A percentile compares a stretch with the other conserved stretches of the same genome.
Evolutionary conservation across 2,329 filamentous ascomycete genomes (phyloP).

Genomic region (Talaromyces sp.): DNA sequence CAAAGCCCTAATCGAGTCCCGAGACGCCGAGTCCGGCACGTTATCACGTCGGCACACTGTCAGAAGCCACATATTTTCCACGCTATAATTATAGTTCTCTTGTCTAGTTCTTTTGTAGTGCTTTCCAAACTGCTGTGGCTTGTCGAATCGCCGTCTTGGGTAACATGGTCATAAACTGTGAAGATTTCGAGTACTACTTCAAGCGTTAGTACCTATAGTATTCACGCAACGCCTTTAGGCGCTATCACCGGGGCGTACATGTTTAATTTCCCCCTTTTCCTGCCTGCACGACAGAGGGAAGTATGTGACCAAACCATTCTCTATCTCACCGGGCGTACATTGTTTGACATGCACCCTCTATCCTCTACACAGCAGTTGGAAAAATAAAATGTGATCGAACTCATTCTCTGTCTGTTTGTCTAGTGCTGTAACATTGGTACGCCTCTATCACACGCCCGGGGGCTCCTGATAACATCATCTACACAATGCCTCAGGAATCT

Average conservation of each 20-base stretch:
- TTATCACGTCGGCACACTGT: not conserved
- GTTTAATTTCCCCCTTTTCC: not conserved
- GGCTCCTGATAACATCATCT: not conserved
- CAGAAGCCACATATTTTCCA: not conserved
- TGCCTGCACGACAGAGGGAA: not conserved
- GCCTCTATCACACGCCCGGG: not conserved
- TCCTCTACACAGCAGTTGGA: not conserved
- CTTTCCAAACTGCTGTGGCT: not conserved
- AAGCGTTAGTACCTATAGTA: not conserved
- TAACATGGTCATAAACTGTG: not conserved
- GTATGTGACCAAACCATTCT: not conserved
- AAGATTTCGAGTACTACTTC: not conserved
- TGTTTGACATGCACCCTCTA: not conserved
- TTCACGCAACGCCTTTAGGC: not conserved
- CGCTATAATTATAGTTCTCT: not conserved
- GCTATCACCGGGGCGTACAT: not conserved
- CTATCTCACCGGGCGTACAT: not conserved
- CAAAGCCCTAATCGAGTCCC: constrained; percentile 10
- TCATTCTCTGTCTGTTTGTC: not conserved
- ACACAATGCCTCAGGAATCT: not conserved
- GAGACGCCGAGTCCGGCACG: not conserved
- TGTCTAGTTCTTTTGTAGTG: not conserved
- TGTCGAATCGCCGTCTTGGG: not conserved
- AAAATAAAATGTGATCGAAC: not conserved
- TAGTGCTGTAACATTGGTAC: constrained; percentile 1